phyloP scores from a whole-genome alignment of 306 rosid species.

The Prunus mume region DNA sequence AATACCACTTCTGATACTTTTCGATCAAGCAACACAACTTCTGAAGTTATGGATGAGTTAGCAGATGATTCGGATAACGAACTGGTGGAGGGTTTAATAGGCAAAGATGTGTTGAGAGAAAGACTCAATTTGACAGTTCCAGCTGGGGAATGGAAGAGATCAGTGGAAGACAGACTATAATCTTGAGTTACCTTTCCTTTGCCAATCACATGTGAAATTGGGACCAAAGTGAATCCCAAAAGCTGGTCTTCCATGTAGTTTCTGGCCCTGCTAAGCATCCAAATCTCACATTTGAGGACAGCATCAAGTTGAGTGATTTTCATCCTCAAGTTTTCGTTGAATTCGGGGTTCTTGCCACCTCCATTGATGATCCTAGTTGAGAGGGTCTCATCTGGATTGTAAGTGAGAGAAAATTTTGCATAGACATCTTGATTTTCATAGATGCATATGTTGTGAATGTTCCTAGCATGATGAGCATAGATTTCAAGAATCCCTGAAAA shows the following conservation, averaged over 20 bases:
- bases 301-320: conserved; percentile 69
- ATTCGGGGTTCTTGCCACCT: conserved; percentile 81
- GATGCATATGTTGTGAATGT: conserved; percentile 90
- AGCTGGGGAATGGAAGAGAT: conserved; percentile 95
- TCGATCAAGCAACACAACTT: conserved; percentile 71
- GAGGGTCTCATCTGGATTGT: conserved; percentile 76
- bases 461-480: conserved; percentile 82
- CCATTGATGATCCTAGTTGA: conserved; percentile 68
- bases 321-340: conserved; percentile 72
- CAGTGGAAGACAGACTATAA: conserved; percentile 87
- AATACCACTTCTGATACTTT: conserved; percentile 47
- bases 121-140: conserved; percentile 74
- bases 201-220: conserved; percentile 53
- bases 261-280: conserved; percentile 90
- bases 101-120: conserved; percentile 45
- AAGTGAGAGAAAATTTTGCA: conserved; percentile 87
- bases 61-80: conserved; percentile 39
- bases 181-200: conserved; percentile 68
- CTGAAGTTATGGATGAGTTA: conserved; percentile 79
- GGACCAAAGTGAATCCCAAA: conserved; percentile 81
- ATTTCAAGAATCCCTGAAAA: conserved; percentile 73
- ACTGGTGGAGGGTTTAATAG: conserved; percentile 24
- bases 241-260: conserved; percentile 86
- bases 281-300: conserved; percentile 85
- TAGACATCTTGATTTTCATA: conserved; percentile 93